phyloP scores from a whole-genome alignment of 1,284 basidiomycete species.

The Vanrija pseudolonga region DNA sequence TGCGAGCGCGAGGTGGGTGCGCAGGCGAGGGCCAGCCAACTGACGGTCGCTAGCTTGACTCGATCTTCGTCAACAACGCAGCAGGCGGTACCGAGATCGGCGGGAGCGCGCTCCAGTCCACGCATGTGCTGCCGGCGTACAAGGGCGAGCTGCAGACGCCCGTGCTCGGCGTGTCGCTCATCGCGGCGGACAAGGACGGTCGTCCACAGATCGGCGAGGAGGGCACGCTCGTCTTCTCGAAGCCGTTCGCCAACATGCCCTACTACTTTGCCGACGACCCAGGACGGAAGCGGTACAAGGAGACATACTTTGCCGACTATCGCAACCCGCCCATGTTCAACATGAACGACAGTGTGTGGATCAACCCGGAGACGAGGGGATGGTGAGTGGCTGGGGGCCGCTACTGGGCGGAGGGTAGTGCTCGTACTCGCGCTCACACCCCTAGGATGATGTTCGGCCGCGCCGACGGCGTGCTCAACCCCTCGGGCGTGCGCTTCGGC shows the following conservation, averaged over 20 bases:
- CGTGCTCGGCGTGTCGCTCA: slow-evolving; percentile 35
- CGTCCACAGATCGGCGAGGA: slow-evolving; percentile 20
- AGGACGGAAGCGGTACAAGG: slow-evolving; percentile 36
- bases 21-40: neutral
- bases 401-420: too few species aligned
- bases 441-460: slow-evolving; percentile 15
- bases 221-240: slow-evolving; percentile 35
- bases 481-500: slow-evolving; percentile 27
- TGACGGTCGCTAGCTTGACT: slow-evolving; percentile 2
- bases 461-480: slow-evolving; percentile 30
- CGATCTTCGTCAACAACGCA: slow-evolving; percentile 31
- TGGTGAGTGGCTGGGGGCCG: neutral
- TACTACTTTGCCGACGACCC: slow-evolving; percentile 27
- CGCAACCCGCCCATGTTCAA: slow-evolving; percentile 20
- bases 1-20: slow-evolving; percentile 8
- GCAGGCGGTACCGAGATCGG: slow-evolving; percentile 42
- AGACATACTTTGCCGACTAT: slow-evolving; percentile 41
- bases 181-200: slow-evolving; percentile 15
- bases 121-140: slow-evolving; percentile 30
- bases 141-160: slow-evolving; percentile 39
- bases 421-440: too few species aligned
- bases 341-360: slow-evolving; percentile 20
- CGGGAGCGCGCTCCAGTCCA: slow-evolving; percentile 30
- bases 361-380: slow-evolving; percentile 17
- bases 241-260: slow-evolving; percentile 44